These are phyloP conservation scores for Sclerotiophoma versabilis DNA, from an alignment of 2,329 filamentous ascomycete species.

Conservation along the genomic window DNA sequence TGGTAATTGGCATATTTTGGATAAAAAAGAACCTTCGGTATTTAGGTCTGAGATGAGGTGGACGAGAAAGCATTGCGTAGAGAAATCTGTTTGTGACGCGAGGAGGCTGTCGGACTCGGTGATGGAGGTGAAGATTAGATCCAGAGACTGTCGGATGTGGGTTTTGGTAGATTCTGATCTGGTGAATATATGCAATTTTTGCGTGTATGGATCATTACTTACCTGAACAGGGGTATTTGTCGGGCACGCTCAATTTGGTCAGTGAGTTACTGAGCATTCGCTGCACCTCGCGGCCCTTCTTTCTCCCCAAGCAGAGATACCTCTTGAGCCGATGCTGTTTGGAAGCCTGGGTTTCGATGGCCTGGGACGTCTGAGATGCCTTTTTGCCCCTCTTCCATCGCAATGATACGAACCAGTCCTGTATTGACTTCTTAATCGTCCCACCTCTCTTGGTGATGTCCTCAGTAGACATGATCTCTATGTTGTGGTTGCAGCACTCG, in stretches of 20 bases:
- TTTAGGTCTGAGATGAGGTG: neutral
- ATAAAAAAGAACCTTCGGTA: neutral
- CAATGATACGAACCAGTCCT: too few species aligned
- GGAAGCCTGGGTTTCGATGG: neutral
- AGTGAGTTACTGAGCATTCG: neutral
- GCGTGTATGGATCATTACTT: too few species aligned
- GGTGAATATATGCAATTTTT: neutral
- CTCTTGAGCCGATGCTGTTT: neutral
- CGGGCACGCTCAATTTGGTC: neutral
- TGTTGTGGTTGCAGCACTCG: conserved; percentile 8
- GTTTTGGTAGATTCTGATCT: neutral
- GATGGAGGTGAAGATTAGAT: neutral
- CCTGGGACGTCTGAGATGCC: neutral
- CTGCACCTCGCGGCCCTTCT: neutral
- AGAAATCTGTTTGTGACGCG: neutral
- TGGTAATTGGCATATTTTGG: neutral
- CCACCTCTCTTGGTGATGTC: neutral
- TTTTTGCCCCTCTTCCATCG: neutral
- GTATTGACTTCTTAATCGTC: neutral
- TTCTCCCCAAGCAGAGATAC: neutral
- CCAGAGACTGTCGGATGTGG: neutral
- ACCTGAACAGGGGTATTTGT: neutral
- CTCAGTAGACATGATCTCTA: neutral
- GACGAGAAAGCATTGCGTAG: conserved; percentile 2
- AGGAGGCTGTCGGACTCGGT: neutral